A percentile compares a stretch with the other conserved stretches of the same genome.
Evolutionary conservation across 2,329 filamentous ascomycete genomes (phyloP).

Genomic region (Dothistroma septosporum): DNA sequence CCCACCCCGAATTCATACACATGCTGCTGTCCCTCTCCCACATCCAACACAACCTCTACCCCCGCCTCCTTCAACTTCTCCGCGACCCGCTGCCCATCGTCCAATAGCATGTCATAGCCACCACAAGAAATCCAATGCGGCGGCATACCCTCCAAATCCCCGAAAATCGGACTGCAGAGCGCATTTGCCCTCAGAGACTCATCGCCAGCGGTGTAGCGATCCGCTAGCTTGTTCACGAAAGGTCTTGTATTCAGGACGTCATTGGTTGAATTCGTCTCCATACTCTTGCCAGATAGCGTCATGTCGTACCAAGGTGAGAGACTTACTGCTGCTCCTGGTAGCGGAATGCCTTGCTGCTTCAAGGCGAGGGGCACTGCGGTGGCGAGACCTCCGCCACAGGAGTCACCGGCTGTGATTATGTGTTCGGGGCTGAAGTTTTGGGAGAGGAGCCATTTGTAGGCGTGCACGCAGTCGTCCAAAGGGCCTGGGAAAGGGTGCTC

Average conservation of each 20-base stretch:
- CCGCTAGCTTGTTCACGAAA: conserved; percentile 19
- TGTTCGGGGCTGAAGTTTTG: conserved; percentile 35
- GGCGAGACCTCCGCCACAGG: conserved; percentile 27
- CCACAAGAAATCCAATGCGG: conserved; percentile 50
- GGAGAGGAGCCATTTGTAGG: conserved; percentile 51
- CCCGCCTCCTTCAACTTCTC: conserved; percentile 44
- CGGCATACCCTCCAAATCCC: conserved; percentile 38
- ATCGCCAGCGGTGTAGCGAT: conserved; percentile 17
- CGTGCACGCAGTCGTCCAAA: conserved; percentile 55
- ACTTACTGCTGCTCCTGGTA: conserved; percentile 22
- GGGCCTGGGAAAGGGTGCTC: conserved; percentile 55
- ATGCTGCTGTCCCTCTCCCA: conserved; percentile 44
- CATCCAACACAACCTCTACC: conserved; percentile 44
- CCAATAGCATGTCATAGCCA: conserved; percentile 50
- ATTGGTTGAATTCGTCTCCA: conserved; percentile 20
- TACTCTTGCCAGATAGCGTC: conserved; percentile 12
- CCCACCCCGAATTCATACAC: conserved; percentile 32
- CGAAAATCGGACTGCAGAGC: conserved; percentile 21
- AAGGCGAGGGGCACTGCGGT: conserved; percentile 25
- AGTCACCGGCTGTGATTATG: conserved; percentile 26
- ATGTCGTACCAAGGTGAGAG: conserved; percentile 29
- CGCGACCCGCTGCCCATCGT: conserved; percentile 52
- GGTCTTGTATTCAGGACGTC: conserved; percentile 24
- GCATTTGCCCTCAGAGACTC: conserved; percentile 16
- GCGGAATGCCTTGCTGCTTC: conserved; percentile 17